Evolutionary conservation across 352 stramenopile species (phyloP).

Genomic region (Blastocystis sp.): DNA sequence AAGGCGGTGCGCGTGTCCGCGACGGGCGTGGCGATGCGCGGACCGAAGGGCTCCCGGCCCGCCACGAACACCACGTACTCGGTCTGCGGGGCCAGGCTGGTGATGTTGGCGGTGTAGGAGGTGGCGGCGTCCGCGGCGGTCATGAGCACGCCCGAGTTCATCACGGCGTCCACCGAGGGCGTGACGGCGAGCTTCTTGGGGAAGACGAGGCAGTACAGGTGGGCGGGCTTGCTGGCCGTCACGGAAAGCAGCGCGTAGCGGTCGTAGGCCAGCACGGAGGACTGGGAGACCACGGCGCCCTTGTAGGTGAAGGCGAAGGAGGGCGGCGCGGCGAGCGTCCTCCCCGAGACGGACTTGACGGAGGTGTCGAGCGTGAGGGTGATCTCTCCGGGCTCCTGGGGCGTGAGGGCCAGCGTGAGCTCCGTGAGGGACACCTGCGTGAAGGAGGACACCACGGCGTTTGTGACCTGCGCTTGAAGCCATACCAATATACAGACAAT

Average conservation of each 20-base stretch:
- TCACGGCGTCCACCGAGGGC: background rate
- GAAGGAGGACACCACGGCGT: conserved; percentile 18
- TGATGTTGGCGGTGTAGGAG: conserved; percentile 30
- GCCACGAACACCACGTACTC: conserved; percentile 36
- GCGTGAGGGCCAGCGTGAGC: background rate
- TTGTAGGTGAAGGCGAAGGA: conserved; percentile 8
- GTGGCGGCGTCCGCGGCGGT: background rate
- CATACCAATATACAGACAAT: background rate
- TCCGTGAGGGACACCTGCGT: conserved; percentile 22
- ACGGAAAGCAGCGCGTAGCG: conserved; percentile 36
- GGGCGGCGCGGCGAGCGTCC: background rate
- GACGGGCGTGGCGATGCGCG: conserved; percentile 6
- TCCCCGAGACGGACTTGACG: conserved; percentile 1
- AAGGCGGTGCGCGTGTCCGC: conserved; percentile 42
- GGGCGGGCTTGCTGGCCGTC: conserved; percentile 4
- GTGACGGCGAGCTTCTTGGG: background rate
- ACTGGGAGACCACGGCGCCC: background rate
- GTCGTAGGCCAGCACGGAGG: conserved; percentile 30
- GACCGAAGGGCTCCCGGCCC: conserved; percentile 48
- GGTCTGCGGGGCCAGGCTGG: conserved; percentile 2
- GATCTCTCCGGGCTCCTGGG: conserved; percentile 16
- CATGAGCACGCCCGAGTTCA: conserved; percentile 4
- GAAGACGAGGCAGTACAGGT: conserved; percentile 2
- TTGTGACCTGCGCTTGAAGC: background rate
- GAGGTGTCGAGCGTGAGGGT: conserved; percentile 1